phyloP scores from a whole-genome alignment of 2,329 filamentous ascomycete genomes.

The Chrysosphaeria jannelii region DNA sequence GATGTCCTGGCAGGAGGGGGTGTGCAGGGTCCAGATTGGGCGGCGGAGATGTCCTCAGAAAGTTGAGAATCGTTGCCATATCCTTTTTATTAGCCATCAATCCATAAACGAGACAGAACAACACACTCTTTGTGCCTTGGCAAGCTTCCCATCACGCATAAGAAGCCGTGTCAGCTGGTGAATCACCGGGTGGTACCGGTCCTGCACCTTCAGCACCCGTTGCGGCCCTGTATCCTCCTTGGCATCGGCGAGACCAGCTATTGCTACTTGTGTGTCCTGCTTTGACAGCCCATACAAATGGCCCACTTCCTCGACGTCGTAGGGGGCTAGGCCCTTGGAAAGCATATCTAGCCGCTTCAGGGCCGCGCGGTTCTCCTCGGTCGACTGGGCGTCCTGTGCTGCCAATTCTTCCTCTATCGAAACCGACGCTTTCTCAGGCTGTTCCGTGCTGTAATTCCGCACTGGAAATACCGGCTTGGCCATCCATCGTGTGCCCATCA shows the following conservation, averaged over 20 bases:
- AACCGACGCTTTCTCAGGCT: too few relatives aligned
- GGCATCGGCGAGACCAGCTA: background rate
- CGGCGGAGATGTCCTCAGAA: conserved; percentile 57
- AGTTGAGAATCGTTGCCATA: conserved; percentile 55
- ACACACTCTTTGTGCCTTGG: conserved; percentile 58
- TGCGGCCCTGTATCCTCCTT: conserved; percentile 22
- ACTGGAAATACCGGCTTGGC: too few relatives aligned
- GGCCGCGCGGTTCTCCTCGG: conserved; percentile 15
- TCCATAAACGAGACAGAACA: background rate
- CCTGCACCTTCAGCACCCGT: conserved; percentile 31
- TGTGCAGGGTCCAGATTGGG: conserved; percentile 43
- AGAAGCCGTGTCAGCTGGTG: conserved; percentile 69
- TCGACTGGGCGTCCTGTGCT: too few relatives aligned
- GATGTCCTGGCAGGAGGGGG: conserved; percentile 44
- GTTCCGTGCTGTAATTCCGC: too few relatives aligned
- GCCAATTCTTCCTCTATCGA: too few relatives aligned
- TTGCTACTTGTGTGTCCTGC: conserved; percentile 1
- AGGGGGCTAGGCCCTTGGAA: conserved; percentile 9
- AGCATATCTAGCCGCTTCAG: conserved; percentile 10
- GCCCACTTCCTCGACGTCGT: conserved; percentile 14
- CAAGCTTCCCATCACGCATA: conserved; percentile 78
- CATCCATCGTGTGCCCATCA: too few relatives aligned
- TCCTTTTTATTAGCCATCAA: conserved; percentile 21
- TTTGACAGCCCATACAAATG: conserved; percentile 51
- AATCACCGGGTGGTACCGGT: conserved; percentile 63